phyloP scores from a whole-genome alignment of 129 eudicot genomes.

The Heracleum sosnowskyi region DNA sequence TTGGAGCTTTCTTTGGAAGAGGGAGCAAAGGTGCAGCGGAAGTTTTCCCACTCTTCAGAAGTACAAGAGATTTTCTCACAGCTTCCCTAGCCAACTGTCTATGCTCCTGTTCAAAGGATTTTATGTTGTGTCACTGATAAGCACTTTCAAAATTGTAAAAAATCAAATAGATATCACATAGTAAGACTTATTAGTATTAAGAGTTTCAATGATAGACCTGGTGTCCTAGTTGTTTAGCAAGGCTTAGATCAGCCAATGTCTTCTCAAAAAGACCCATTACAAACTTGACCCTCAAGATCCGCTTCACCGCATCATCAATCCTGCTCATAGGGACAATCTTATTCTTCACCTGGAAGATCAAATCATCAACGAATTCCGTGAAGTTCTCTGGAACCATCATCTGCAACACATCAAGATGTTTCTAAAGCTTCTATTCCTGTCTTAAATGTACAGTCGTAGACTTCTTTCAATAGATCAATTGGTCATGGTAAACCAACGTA shows the following conservation, averaged over 20 bases:
- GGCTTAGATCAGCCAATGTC: conserved; percentile 36
- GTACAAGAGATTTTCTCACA: conserved; percentile 56
- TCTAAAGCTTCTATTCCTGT: neutral
- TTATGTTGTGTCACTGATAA: neutral
- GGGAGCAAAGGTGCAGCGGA: conserved; percentile 31
- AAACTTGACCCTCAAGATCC: conserved; percentile 47
- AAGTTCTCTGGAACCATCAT: conserved; percentile 24
- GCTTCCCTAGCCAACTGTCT: conserved; percentile 61
- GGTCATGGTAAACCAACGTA: neutral
- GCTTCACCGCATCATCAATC: conserved; percentile 43
- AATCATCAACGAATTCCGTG: conserved; percentile 26
- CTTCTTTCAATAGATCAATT: neutral
- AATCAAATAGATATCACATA: neutral
- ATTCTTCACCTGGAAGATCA: conserved; percentile 24
- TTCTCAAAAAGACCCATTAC: conserved; percentile 35
- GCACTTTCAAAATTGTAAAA: neutral
- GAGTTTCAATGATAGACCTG: neutral
- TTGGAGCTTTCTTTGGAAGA: conserved; percentile 37
- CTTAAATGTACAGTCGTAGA: neutral
- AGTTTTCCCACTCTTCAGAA: conserved; percentile 41
- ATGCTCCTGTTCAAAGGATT: conserved; percentile 23
- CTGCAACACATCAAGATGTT: conserved; percentile 6
- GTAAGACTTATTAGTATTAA: neutral
- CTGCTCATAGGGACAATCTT: conserved; percentile 35
- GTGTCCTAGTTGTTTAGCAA: conserved; percentile 27